Conservation (phyloP, 164 flowering plant species). For the Umbilicus rupestris region DNA sequence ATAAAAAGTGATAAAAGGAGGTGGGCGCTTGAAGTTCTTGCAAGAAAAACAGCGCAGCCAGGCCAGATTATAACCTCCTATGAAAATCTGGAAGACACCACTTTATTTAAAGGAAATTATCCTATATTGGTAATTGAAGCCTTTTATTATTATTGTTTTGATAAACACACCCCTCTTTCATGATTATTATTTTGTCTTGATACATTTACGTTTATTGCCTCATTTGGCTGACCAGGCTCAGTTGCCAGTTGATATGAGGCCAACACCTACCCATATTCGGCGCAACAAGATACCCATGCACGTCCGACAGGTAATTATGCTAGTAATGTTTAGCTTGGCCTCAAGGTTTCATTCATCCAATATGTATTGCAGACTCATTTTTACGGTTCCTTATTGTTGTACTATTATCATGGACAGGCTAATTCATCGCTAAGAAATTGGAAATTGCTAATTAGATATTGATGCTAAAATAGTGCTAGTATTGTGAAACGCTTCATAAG, state of each 20-base stretch:
- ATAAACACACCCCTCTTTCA: background rate
- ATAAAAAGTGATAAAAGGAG: conserved; percentile 62
- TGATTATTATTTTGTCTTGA: background rate
- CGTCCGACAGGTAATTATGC: conserved; percentile 63
- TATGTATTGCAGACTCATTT: background rate
- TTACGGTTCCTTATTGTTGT: background rate
- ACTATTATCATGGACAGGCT: background rate
- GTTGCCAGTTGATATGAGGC: conserved; percentile 82
- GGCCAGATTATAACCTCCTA: conserved; percentile 19
- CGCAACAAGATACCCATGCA: conserved; percentile 67
- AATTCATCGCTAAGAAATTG: background rate
- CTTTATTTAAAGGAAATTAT: conserved; percentile 50
- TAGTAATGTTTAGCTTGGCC: background rate
- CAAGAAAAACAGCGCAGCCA: conserved; percentile 53
- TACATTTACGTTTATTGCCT: background rate
- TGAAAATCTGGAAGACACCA: conserved; percentile 39
- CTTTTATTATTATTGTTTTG: background rate
- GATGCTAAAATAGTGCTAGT: background rate
- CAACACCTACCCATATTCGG: conserved; percentile 44
- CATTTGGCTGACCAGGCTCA: conserved; percentile 51
- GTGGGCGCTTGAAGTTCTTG: conserved; percentile 93
- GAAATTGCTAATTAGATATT: background rate
- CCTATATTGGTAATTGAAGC: conserved; percentile 57
- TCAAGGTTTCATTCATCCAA: background rate
- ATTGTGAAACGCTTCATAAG: background rate